A percentile compares a stretch with the other conserved stretches of the same genome.
Evolutionary conservation across 2,329 filamentous ascomycete species (phyloP).

Genomic region (Plectosphaerella plurivora): DNA sequence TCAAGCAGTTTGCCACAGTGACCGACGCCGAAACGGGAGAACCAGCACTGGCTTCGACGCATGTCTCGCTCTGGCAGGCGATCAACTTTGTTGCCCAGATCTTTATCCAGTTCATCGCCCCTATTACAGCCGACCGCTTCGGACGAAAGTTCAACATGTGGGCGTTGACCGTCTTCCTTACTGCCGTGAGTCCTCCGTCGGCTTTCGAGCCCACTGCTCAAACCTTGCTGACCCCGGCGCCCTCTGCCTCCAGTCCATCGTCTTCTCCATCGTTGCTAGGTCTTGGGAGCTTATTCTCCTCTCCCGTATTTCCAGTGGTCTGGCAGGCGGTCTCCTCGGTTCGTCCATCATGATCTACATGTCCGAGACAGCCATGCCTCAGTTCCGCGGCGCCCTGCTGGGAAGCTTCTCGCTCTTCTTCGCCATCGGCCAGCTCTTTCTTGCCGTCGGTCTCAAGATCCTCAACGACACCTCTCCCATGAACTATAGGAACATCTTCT

Average conservation of each 20-base stretch:
- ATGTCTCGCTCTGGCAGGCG: conserved; percentile 2
- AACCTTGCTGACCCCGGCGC: neutral
- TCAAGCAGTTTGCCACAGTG: conserved; percentile 5
- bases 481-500: conserved; percentile 5
- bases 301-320: neutral
- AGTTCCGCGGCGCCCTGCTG: conserved; percentile 3
- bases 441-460: conserved; percentile 4
- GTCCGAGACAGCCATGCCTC: conserved; percentile 4
- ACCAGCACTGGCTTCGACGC: neutral
- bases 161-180: conserved; percentile 1
- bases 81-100: conserved; percentile 3
- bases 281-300: conserved; percentile 5
- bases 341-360: conserved; percentile 5
- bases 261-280: neutral
- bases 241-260: neutral
- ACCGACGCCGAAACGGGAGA: conserved; percentile 1
- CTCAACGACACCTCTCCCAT: conserved; percentile 2
- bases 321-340: conserved; percentile 1
- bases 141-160: conserved; percentile 6
- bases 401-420: conserved; percentile 5
- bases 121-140: conserved; percentile 1
- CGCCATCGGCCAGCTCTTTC: conserved; percentile 5
- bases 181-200: neutral
- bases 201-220: neutral
- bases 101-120: conserved; percentile 3